Percentiles rank a stretch among this genome's conserved stretches.
Evolutionary conservation across 805 yeast genomes (phyloP).

Genomic region (Candida easanensis): DNA sequence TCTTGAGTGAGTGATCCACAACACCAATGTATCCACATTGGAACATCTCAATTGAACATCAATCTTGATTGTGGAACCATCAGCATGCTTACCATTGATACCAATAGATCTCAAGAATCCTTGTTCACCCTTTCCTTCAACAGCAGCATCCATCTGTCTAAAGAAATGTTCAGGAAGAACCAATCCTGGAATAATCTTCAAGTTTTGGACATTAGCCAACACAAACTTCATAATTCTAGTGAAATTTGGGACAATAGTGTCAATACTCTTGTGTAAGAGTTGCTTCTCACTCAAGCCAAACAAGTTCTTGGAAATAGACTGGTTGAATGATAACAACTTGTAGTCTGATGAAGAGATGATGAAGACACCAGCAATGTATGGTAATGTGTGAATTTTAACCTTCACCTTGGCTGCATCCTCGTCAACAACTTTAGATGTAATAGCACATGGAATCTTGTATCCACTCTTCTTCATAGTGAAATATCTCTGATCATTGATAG

Average conservation of each 20-base stretch:
- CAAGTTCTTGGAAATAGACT: conserved; percentile 72
- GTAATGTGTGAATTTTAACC: conserved; percentile 70
- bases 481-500: conserved; percentile 58
- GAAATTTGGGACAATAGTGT: conserved; percentile 63
- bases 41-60: conserved; percentile 82
- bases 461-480: conserved; percentile 51
- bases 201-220: conserved; percentile 33
- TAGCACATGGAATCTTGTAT: conserved; percentile 68
- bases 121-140: conserved; percentile 36
- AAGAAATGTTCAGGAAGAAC: conserved; percentile 92
- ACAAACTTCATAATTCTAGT: conserved; percentile 34
- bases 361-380: conserved; percentile 85
- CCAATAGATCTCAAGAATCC: conserved; percentile 65
- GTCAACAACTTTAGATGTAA: conserved; percentile 58
- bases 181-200: conserved; percentile 55
- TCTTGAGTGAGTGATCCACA: conserved; percentile 88
- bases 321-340: conserved; percentile 68
- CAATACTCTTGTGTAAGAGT: conserved; percentile 47
- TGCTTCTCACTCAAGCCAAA: conserved; percentile 61
- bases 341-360: conserved; percentile 48
- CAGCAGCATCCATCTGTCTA: conserved; percentile 50
- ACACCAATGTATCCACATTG: conserved; percentile 51
- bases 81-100: conserved; percentile 63
- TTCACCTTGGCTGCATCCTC: conserved; percentile 44
- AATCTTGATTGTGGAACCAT: conserved; percentile 61